phyloP scores from a whole-genome alignment of 2,329 filamentous ascomycete genomes.

The Diaporthe eres region DNA sequence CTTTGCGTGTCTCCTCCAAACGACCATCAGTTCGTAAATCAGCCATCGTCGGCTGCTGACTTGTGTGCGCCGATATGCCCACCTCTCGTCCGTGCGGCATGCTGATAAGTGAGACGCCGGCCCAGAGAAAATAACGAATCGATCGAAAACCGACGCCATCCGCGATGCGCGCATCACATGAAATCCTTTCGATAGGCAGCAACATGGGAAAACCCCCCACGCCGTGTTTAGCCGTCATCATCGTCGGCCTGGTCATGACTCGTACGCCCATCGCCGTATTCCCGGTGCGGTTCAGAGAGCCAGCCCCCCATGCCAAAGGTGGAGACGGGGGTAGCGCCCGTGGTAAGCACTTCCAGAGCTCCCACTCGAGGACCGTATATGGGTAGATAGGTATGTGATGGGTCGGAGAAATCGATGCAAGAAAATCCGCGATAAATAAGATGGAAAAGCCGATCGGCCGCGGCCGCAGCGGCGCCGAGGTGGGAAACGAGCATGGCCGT shows the following conservation, averaged over 20 bases:
- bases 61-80: conserved; percentile 10
- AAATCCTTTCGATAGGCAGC: not conserved
- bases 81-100: not conserved
- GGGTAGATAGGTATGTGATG: not conserved
- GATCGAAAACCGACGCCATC: conserved; percentile 5
- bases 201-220: not conserved
- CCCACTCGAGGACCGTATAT: conserved; percentile 15
- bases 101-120: conserved; percentile 9
- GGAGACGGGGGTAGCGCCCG: conserved; percentile 13
- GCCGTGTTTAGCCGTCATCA: conserved; percentile 28
- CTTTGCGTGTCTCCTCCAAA: not conserved
- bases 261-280: conserved; percentile 8
- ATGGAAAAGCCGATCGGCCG: conserved; percentile 25
- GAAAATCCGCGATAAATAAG: conserved; percentile 9
- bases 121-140: not conserved
- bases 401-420: not conserved
- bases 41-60: not conserved
- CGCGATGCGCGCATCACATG: conserved; percentile 7
- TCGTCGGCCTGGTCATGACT: conserved; percentile 36
- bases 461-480: conserved; percentile 7
- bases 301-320: not conserved
- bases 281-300: conserved; percentile 11
- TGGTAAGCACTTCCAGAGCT: conserved; percentile 29
- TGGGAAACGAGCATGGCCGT: not conserved
- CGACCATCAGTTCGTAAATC: not conserved